phyloP scores from a whole-genome alignment of 345 rosid genomes.

The Citrus hindsii region DNA sequence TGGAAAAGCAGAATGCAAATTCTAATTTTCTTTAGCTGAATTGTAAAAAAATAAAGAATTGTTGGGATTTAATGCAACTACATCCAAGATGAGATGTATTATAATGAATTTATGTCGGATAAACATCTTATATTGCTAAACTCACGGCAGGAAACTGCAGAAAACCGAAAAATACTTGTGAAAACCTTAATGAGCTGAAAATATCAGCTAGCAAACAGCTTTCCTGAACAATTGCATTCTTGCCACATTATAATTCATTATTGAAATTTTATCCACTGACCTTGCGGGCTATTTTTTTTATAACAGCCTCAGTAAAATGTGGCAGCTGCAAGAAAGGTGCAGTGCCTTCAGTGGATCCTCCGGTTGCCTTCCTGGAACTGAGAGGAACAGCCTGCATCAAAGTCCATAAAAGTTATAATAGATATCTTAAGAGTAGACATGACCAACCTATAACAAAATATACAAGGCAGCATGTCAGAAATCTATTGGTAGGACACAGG shows the following conservation, averaged over 20 bases:
- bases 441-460: neutral
- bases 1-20: neutral
- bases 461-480: neutral
- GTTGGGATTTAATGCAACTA: neutral
- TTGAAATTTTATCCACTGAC: constrained; percentile 25
- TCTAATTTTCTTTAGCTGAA: neutral
- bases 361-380: constrained; percentile 83
- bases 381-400: constrained; percentile 89
- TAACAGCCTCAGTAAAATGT: constrained; percentile 69
- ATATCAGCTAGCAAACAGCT: neutral
- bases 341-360: constrained; percentile 84
- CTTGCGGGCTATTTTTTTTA: constrained; percentile 95
- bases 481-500: neutral
- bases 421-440: neutral
- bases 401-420: constrained; percentile 6
- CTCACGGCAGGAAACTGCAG: neutral
- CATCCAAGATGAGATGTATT: neutral
- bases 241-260: neutral
- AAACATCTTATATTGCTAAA: neutral
- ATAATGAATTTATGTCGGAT: neutral
- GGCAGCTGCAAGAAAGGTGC: constrained; percentile 97
- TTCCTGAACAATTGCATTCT: neutral
- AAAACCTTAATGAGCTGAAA: neutral
- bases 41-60: neutral
- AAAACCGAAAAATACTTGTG: neutral